A percentile compares a stretch with the other conserved stretches of the same genome.
Evolutionary conservation across 2,329 filamentous ascomycete species (phyloP).

Genomic region (Dactylellina cionopaga): DNA sequence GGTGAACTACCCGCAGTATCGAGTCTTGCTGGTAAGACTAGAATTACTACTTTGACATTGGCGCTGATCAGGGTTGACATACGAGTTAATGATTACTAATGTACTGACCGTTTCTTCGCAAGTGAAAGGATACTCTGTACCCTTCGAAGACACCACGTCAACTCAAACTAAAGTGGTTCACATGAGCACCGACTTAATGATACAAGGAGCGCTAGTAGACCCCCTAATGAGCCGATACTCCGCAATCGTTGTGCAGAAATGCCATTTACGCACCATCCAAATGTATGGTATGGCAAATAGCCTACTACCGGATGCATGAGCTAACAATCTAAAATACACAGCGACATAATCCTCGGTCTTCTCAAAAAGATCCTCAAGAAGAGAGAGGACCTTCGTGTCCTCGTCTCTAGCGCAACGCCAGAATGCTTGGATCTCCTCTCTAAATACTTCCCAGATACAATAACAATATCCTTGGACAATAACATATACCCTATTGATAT

Average conservation of each 20-base stretch:
- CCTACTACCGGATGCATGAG: not conserved
- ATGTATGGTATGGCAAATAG: constrained; percentile 1
- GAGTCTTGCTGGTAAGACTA: not conserved
- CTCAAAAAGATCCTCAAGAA: constrained; percentile 88
- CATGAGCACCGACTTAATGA: constrained; percentile 88
- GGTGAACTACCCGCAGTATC: not conserved
- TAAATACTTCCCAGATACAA: constrained; percentile 5
- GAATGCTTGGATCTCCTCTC: constrained; percentile 10
- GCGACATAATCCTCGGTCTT: constrained; percentile 87
- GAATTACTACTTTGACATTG: no score
- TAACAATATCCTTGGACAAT: constrained; percentile 78
- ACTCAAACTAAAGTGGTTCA: constrained; percentile 90
- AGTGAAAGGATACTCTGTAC: constrained; percentile 46
- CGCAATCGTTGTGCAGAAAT: constrained; percentile 97
- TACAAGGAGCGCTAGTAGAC: constrained; percentile 92
- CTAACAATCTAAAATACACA: constrained; percentile 65
- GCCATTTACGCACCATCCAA: constrained; percentile 84
- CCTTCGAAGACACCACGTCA: constrained; percentile 87
- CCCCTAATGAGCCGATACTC: constrained; percentile 90
- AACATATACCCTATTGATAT: constrained; percentile 88
- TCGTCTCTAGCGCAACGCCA: constrained; percentile 82
- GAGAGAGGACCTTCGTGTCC: constrained; percentile 81
- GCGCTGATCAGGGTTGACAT: no score
- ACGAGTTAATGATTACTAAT: constrained; percentile 54
- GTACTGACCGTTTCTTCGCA: no score